Conservation (phyloP, 2,329 filamentous ascomycete species). For the Paecilomyces sp. region DNA sequence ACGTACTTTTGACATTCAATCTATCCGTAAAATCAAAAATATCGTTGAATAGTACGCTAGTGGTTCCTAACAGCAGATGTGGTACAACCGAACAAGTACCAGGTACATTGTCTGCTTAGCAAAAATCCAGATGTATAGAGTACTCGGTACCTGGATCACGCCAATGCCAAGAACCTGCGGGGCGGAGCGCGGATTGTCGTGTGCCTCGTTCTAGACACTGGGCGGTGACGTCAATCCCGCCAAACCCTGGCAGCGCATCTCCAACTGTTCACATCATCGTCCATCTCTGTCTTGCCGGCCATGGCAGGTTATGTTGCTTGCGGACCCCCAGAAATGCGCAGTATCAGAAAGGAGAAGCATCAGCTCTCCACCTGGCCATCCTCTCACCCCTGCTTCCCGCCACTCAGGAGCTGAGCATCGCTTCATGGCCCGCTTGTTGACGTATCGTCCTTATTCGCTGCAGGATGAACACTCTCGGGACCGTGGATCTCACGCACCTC, state of each 20-base stretch:
- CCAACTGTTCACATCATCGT: background rate
- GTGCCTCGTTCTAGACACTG: background rate
- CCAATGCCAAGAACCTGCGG: background rate
- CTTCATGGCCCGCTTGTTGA: slow-evolving; percentile 5
- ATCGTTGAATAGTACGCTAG: too few species aligned
- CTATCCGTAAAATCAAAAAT: background rate
- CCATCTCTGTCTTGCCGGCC: background rate
- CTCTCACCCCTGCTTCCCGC: background rate
- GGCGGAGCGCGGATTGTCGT: background rate
- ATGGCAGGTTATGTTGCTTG: background rate
- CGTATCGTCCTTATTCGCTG: slow-evolving; percentile 3
- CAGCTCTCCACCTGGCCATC: background rate
- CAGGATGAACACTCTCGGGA: slow-evolving; percentile 1
- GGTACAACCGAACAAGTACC: background rate
- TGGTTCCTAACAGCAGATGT: background rate
- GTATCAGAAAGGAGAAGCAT: background rate
- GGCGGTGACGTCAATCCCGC: background rate
- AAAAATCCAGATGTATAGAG: background rate
- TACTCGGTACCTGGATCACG: background rate
- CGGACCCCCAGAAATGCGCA: background rate
- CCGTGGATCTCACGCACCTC: slow-evolving; percentile 2
- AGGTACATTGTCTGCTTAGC: background rate
- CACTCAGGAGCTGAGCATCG: background rate
- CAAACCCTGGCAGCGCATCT: background rate
- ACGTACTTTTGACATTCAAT: too few species aligned